phyloP scores from a whole-genome alignment of 129 eudicot species.

The Saposhnikovia divaricata region DNA sequence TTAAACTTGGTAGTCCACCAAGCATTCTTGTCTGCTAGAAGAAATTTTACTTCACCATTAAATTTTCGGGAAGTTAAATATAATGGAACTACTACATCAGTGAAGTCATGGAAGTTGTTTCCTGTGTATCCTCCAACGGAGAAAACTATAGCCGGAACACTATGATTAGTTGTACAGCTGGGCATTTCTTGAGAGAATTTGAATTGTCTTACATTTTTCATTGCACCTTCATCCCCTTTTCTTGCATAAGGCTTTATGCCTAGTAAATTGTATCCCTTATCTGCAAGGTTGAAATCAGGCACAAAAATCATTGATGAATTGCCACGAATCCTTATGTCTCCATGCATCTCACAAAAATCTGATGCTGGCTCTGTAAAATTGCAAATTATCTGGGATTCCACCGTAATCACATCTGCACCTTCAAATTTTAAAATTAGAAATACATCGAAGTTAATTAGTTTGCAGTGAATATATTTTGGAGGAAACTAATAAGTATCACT shows the following conservation, averaged over 20 bases:
- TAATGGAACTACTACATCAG: slow-evolving; percentile 54
- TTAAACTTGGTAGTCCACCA: slow-evolving; percentile 35
- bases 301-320: slow-evolving; percentile 48
- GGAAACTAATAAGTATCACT: background rate
- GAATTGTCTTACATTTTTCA: slow-evolving; percentile 29
- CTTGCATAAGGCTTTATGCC: slow-evolving; percentile 63
- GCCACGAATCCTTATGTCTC: slow-evolving; percentile 68
- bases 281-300: slow-evolving; percentile 5
- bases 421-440: background rate
- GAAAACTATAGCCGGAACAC: slow-evolving; percentile 51
- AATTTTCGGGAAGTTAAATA: slow-evolving; percentile 39
- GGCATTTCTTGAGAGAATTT: slow-evolving; percentile 24
- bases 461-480: background rate
- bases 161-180: slow-evolving; percentile 35
- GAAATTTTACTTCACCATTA: slow-evolving; percentile 43
- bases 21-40: slow-evolving; percentile 20
- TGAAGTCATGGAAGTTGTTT: slow-evolving; percentile 60
- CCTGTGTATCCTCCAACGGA: slow-evolving; percentile 60
- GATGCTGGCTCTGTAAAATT: slow-evolving; percentile 33
- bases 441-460: background rate
- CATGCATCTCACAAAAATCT: slow-evolving; percentile 50
- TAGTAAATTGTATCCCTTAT: slow-evolving; percentile 14
- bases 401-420: slow-evolving; percentile 10
- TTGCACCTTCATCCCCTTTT: slow-evolving; percentile 38
- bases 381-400: slow-evolving; percentile 29